These are phyloP conservation scores for Mucor saturninus DNA, from an alignment of 371 early-diverging fungal species.

Conservation along the genomic window DNA sequence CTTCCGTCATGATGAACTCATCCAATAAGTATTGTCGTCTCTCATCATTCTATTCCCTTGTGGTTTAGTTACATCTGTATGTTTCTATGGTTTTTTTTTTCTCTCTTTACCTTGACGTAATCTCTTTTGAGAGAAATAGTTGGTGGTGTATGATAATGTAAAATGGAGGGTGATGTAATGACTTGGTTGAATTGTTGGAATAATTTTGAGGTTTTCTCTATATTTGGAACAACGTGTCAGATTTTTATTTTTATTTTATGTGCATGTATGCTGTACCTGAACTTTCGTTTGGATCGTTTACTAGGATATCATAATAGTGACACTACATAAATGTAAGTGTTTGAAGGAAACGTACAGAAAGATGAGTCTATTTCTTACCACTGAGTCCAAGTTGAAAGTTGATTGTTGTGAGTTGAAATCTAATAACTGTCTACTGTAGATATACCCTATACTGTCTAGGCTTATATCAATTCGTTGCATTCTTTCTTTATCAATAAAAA, in stretches of 20 bases:
- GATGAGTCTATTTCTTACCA: conserved; percentile 5
- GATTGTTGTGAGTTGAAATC: conserved; percentile 8
- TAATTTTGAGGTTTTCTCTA: conserved; percentile 9
- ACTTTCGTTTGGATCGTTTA: conserved; percentile 17
- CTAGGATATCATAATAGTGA: conserved; percentile 30
- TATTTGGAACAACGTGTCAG: neutral
- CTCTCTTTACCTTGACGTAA: conserved; percentile 21
- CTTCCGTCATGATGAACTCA: conserved; percentile 31
- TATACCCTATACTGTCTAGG: conserved; percentile 30
- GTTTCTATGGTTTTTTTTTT: neutral
- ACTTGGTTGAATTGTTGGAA: conserved; percentile 21
- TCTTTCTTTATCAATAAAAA: neutral
- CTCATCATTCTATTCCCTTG: conserved; percentile 14
- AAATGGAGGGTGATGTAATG: conserved; percentile 14
- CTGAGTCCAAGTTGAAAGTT: conserved; percentile 6
- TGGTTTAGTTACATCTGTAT: no score
- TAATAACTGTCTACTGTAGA: conserved; percentile 19
- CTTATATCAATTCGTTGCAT: conserved; percentile 30
- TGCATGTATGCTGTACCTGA: conserved; percentile 13
- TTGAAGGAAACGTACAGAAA: neutral
- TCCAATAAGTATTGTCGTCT: conserved; percentile 21
- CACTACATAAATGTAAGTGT: conserved; percentile 13
- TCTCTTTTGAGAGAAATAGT: conserved; percentile 18
- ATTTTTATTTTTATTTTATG: neutral
- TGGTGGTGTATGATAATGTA: conserved; percentile 5